Percentiles rank a stretch among this genome's conserved stretches.
phyloP scores from a whole-genome alignment of 257 asterid species.

The Phtheirospermum japonicum region DNA sequence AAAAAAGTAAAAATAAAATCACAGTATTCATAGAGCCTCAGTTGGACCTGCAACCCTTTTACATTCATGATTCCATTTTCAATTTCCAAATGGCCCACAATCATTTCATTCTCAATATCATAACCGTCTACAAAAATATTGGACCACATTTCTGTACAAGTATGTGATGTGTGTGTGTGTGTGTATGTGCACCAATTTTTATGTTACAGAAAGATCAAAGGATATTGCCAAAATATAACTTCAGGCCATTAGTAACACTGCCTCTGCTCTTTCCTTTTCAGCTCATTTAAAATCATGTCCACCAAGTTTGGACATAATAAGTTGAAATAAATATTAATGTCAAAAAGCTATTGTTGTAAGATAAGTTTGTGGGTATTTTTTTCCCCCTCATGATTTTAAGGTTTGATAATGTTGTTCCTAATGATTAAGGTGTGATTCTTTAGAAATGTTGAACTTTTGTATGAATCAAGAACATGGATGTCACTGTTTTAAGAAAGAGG shows the following conservation, averaged over 20 bases:
- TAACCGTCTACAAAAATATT: constrained; percentile 11
- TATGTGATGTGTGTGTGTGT: constrained; percentile 7
- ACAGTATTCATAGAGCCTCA: no score
- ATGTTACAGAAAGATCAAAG: constrained; percentile 16
- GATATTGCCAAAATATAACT: constrained; percentile 26
- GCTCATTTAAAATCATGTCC: constrained; percentile 24
- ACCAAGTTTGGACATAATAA: background rate
- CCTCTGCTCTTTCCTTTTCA: constrained; percentile 27
- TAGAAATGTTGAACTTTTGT: no score
- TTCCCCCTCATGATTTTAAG: no score
- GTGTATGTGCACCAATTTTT: background rate
- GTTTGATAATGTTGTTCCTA: no score
- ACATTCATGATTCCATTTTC: constrained; percentile 19
- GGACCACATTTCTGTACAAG: constrained; percentile 32
- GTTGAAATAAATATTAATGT: background rate
- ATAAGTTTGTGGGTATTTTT: no score
- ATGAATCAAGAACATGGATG: no score
- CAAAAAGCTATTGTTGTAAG: no score
- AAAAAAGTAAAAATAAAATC: no score
- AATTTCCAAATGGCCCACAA: no score
- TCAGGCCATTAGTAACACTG: constrained; percentile 15
- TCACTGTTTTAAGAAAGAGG: no score
- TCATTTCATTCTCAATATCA: constrained; percentile 28
- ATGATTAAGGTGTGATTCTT: no score
- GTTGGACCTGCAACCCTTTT: no score